phyloP scores from a whole-genome alignment of 2,329 filamentous ascomycete genomes.

The Colletotrichum somersetense region DNA sequence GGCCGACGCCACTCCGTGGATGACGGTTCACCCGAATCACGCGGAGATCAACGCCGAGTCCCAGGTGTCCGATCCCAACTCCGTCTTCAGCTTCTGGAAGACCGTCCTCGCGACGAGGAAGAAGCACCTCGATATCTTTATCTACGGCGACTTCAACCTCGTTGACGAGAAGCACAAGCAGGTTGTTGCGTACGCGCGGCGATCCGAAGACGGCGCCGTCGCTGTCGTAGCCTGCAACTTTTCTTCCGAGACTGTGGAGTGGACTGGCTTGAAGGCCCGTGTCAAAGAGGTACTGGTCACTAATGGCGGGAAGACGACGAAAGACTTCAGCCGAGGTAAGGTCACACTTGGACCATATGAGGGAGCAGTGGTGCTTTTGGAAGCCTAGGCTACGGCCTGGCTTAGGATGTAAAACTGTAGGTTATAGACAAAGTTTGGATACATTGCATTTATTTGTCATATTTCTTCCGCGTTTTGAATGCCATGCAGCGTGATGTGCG shows the following conservation, averaged over 20 bases:
- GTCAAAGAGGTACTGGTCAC: constrained; percentile 53
- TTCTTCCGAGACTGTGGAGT: constrained; percentile 49
- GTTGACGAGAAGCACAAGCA: constrained; percentile 53
- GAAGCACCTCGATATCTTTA: constrained; percentile 70
- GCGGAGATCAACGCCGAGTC: constrained; percentile 70
- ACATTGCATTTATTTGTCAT: background rate
- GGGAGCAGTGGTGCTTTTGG: constrained; percentile 51
- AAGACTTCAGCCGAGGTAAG: constrained; percentile 46
- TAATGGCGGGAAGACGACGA: constrained; percentile 47
- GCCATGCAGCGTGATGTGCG: background rate
- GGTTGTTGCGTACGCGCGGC: constrained; percentile 56
- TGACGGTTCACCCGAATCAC: constrained; percentile 76
- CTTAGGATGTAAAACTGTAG: constrained; percentile 1
- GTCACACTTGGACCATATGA: constrained; percentile 54
- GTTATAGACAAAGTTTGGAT: constrained; percentile 14
- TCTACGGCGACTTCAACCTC: constrained; percentile 70
- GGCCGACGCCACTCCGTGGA: constrained; percentile 70
- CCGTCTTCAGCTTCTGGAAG: constrained; percentile 73
- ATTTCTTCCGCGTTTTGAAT: background rate
- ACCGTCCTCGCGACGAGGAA: constrained; percentile 71
- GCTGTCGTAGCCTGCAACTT: constrained; percentile 58
- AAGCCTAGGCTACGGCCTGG: constrained; percentile 12
- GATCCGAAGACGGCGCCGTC: constrained; percentile 47
- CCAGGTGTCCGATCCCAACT: constrained; percentile 62
- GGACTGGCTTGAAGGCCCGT: constrained; percentile 47